Evolutionary conservation across 352 stramenopile species (phyloP), one percentile per base, ranked within the genome.

Genomic region (Phytopythium delawarense): DNA sequence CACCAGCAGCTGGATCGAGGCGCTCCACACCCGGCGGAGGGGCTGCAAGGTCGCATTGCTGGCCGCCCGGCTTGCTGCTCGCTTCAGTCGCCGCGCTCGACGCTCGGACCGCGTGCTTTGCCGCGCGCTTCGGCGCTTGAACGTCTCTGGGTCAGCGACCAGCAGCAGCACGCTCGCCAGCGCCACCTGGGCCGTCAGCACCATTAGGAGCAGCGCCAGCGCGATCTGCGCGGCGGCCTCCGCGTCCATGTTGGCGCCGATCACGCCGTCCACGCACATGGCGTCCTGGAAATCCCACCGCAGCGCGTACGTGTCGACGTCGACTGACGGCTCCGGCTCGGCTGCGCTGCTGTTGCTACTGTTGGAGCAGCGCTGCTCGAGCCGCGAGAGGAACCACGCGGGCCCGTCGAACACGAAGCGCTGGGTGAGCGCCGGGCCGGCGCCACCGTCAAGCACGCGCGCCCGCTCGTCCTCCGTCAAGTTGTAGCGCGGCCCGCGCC

Each of bases 381-480:
- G 32, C 74, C 74, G 84, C 2, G 61, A 59, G 2, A 89, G 62
- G 34, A 86, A 89, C 52, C 62, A 62, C 51, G 64, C 62, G 7
- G 76, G 78, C 5, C 67, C 75, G 49, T 89, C 77, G 23, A 84
- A 65, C 7, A 81, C 52, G 49, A 87, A 84, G 12, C 77, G 67
- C 13, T 87, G 77, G 25, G 72, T 72, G 8, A 89, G 64, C 11
- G 77, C 86, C 2, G 75, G 71, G 21, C 51, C 30, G 1, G 51
- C 42, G 0, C 70, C 75, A 49, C 75, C 77, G 44, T 87, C 84
- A 15, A 89, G 58, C 20, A 87, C 63, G 9, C 63, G 34, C 0
- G 42, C 61, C 8, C 77, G 54, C 16, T 63, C 61, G 4, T 62
- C 42, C 34, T 72, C 66, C 0, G 60, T 74, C 11, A 84, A 67